Evolutionary conservation across 2,329 filamentous ascomycete species (phyloP), one percentile per base, ranked within the genome.

Genomic region (Whalleya microplaca): DNA sequence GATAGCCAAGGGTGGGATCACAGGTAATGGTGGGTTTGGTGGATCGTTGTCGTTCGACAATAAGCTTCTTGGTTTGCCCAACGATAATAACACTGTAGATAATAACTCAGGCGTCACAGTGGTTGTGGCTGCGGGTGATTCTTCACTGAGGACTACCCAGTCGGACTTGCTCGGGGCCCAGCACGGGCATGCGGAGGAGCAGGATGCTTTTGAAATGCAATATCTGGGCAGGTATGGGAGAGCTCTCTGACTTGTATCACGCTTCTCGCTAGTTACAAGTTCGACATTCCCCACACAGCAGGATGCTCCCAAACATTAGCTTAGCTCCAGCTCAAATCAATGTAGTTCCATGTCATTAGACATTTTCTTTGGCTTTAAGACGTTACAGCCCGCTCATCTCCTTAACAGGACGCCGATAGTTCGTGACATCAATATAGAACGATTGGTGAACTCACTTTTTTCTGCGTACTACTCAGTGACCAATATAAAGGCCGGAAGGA

Each of bases 141-240:
- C 53, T 27, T 27, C 23, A 16, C 49, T 47, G n/a, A 50, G 47
- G 10, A 41, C 37, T 2, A 42, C 27, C 18, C 41, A 42, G 21
- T 41, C 42, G 14, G 53, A 51, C 20, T 44, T 21, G 12, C 32
- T 52, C 8, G 19, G 23, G 41, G 18, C 42, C 19, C 56, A 49
- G 4, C 23, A 41, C 2, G 41, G 45, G 43, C 16, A 41, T 19
- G 7, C 14, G 18, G 42, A 60, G 58, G 41, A 64, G 47, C 40
- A 42, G n/a, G 51, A 63, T 52, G 51, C 50, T 57, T n/a, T 64
- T 54, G 53, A 66, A 43, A 12, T 48, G 48, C 51, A 58, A 53
- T 51, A 64, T n/a, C 41, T 59, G 14, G 57, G 57, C n/a, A 56
- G 50, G 19, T 59, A 56, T 23, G 64, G 51, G 53, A 57, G 32